Base-by-base conservation (phyloP, 2,329 filamentous ascomycete genomes). In the Ophiostoma perfectum region DNA sequence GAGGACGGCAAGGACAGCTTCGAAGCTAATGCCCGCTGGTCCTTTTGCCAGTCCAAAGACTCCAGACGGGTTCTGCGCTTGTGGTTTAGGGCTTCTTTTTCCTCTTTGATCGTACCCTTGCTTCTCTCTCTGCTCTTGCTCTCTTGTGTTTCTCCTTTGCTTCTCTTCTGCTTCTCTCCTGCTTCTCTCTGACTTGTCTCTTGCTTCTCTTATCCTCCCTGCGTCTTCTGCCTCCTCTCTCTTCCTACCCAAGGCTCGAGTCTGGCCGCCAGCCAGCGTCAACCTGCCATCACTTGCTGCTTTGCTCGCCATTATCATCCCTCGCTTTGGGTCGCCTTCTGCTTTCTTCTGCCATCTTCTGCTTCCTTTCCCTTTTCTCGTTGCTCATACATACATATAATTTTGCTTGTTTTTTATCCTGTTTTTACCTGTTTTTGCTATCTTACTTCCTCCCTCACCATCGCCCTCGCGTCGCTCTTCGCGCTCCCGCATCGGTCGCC, bases 21-120 rank as follows among this genome's bases (percentile, higher is more conserved):
- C 38, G 55, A 60, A 16, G 55, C 55, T 60, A 60, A 27, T 12
- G 11, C 55, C 55, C 27, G 27, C 55, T 55, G 49, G 12, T 39
- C 52, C 27, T 60, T 14, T 60, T 12, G 55, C 14, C 27, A 27
- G 27, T 27, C 27, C 27, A 27, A 27, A 27, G 27, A 27, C 27
- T 27, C 27, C 27, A 27, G 27, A 27, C 27, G 27, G 27, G 45
- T 44, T 58, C 62, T 44, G 60, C 66, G 60, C 39, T 65, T 41
- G 36, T 65, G 44, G 38, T 66, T n/a, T 55, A 27, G 39, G 14
- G 55, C 55, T 60, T 60, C 36, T 67, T 67, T 64, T 65, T 62
- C 45, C 62, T 45, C 62, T 45, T 27, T 41, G 3, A 38, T 27
- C 2, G 27, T 27, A 27, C 2, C 27, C 6, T 7, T 47, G 42